Evolutionary conservation across 495 filamentous ascomycete species (phyloP).

Genomic region (Paragyromitra xinjiangensis): DNA sequence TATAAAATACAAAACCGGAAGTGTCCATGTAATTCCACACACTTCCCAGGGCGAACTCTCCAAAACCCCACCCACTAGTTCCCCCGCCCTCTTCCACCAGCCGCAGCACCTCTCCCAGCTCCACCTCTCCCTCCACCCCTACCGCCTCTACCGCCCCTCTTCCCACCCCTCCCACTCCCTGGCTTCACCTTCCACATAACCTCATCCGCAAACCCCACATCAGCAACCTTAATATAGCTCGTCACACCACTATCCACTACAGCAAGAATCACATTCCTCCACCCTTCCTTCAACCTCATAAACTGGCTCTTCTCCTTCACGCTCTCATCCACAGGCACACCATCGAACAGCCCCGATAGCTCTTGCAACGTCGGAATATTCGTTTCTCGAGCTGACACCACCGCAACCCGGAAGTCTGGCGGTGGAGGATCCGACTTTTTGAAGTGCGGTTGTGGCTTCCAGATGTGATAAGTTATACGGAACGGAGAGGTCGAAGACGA

Average conservation of each 20-base stretch:
- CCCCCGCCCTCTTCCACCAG: background rate
- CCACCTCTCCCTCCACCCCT: constrained; percentile 59
- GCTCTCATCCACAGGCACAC: constrained; percentile 44
- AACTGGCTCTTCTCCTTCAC: constrained; percentile 61
- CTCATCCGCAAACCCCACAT: constrained; percentile 82
- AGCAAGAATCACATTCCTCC: constrained; percentile 82
- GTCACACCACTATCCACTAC: constrained; percentile 89
- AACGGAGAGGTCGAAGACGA: constrained; percentile 63
- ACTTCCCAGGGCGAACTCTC: background rate
- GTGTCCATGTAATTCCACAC: background rate
- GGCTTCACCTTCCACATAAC: constrained; percentile 68
- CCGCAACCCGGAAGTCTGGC: constrained; percentile 83
- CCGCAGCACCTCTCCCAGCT: constrained; percentile 27
- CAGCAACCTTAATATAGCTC: constrained; percentile 81
- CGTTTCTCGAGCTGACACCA: constrained; percentile 77
- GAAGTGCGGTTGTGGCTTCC: constrained; percentile 77
- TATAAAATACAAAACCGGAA: background rate
- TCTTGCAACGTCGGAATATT: constrained; percentile 76
- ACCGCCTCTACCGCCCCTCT: constrained; percentile 60
- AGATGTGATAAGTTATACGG: constrained; percentile 77
- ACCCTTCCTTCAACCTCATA: constrained; percentile 80
- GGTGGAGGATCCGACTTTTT: constrained; percentile 75
- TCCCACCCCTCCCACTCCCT: constrained; percentile 60
- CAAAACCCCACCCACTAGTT: background rate
- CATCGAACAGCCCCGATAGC: constrained; percentile 70